Evolutionary conservation across 352 stramenopile genomes (phyloP), one percentile per base, ranked within the genome.

Genomic region (Pseudoperonospora humuli): DNA sequence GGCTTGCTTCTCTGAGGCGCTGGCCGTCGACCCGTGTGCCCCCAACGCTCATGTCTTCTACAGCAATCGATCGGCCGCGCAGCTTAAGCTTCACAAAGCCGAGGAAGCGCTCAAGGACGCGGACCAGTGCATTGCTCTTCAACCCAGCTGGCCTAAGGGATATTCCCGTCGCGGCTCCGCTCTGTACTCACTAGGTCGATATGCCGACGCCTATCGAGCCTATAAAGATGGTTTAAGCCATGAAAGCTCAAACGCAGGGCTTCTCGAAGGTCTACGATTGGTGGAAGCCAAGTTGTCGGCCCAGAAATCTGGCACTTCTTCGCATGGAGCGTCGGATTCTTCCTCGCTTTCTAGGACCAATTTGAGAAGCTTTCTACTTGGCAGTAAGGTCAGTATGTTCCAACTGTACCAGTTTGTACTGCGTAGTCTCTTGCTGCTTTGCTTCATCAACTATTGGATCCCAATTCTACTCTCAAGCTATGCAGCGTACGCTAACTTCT

Each of bases 151-250:
- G 82, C 53, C 76, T 46, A 95, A 94, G 58, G 85, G 84, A 25
- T 95, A 90, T 57, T 92, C 78, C 25, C 79, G 85, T 43, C 75
- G 83, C n/a, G 84, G 79, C 15, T 70, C 76, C 2, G 82, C 85
- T 39, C 62, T 93, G 20, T 84, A 79, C 49, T 47, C 65, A 37
- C 57, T 90, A 15, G 66, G 65, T 0, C 76, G 75, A 39, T 89
- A 75, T 39, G 38, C 70, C 1, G 79, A 93, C 32, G 79, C 79
- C 11, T 84, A 74, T 49, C 68, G 69, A 42, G 78, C 82, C 35
- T 93, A 92, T 65, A 69, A 84, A 58, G 76, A 86, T 27, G 82
- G 82, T 1, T 58, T 93, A 31, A 61, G 57, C 39, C 51, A 77
- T 9, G 76, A 91, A 10, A 50, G 64, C 3, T 56, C 59, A 5